phyloP scores from a whole-genome alignment of 306 rosid species.

The Cicer arietinum region DNA sequence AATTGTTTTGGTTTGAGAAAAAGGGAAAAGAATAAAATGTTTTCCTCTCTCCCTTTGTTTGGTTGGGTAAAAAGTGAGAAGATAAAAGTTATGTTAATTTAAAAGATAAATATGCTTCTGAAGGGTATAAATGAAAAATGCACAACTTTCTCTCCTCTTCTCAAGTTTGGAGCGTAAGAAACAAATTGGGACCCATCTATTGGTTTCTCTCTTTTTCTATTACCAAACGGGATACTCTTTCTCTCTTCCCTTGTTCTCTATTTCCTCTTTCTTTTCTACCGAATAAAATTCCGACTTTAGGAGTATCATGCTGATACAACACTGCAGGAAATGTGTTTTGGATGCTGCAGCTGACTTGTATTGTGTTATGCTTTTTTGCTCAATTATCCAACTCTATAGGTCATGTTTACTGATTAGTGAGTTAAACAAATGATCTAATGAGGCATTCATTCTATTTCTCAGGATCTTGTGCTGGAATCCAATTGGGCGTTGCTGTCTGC shows the following conservation, averaged over 20 bases:
- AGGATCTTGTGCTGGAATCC: constrained; percentile 44
- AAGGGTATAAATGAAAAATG: neutral
- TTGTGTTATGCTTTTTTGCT: constrained; percentile 25
- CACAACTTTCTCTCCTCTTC: neutral
- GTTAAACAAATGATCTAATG: constrained; percentile 12
- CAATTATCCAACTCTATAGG: neutral
- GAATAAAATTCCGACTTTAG: neutral
- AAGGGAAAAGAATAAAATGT: neutral
- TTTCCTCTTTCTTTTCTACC: neutral
- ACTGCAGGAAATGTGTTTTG: constrained; percentile 19
- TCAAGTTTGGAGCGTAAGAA: neutral
- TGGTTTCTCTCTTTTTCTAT: neutral
- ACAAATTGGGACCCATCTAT: neutral
- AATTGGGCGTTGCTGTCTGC: constrained; percentile 19
- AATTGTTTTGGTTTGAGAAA: neutral
- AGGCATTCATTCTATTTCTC: constrained; percentile 29
- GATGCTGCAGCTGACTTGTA: neutral
- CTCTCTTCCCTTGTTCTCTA: neutral
- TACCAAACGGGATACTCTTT: neutral
- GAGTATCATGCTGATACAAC: neutral
- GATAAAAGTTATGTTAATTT: neutral
- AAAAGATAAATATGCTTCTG: neutral
- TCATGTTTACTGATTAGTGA: constrained; percentile 4
- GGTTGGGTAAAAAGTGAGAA: constrained; percentile 1
- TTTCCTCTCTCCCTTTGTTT: neutral